Evolutionary conservation across 495 filamentous ascomycete genomes (phyloP), one percentile per base, ranked within the genome.

Genomic region (Penicillium psychrofluorescens): DNA sequence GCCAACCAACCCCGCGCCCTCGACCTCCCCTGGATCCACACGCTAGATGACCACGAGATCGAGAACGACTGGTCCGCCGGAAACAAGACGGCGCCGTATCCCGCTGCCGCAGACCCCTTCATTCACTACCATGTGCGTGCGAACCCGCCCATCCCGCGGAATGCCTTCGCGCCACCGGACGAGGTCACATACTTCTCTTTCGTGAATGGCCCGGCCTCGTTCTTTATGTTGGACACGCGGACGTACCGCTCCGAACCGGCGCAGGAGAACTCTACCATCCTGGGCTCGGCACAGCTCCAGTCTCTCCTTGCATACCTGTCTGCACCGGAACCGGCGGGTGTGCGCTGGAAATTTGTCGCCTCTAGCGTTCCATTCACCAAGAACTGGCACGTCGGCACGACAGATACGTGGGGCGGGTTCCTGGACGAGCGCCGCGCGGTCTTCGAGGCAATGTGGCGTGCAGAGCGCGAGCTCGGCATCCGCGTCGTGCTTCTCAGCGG

Each of bases 11-110:
- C 22, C 22, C 22, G 22, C 22, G 64, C 62, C 12, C 62, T 68
- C 32, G 77, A 86, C 45, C 76, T 98, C 7, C 90, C 89, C 40
- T 98, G 92, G 92, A 85, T 98, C 30, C 92, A 98, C 54, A 88
- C 94, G 1, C 72, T 94, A 6, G 92, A 98, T 53, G 92, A 98
- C 67, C 92, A 98, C 49, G 92, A 98, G 54, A 95, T 98, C 38
- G 77, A 75, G 7, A 98, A 95, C 56, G 90, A 95, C 64, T 95
- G 88, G 89, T 79, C 78, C 36, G 56, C 71, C 32, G 70, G 70
- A 11, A 86, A 87, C 64, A 81, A 72, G 4, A 87, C 84, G 0
- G 83, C 83, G 8, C 74, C 90, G 6, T 90, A 86, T 57, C 56
- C 68, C 8, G 76, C 80, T 0, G 90, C 90, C 4, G 77, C 81